phyloP scores from a whole-genome alignment of 352 stramenopile genomes.

The Globisporangium iwayamae region DNA sequence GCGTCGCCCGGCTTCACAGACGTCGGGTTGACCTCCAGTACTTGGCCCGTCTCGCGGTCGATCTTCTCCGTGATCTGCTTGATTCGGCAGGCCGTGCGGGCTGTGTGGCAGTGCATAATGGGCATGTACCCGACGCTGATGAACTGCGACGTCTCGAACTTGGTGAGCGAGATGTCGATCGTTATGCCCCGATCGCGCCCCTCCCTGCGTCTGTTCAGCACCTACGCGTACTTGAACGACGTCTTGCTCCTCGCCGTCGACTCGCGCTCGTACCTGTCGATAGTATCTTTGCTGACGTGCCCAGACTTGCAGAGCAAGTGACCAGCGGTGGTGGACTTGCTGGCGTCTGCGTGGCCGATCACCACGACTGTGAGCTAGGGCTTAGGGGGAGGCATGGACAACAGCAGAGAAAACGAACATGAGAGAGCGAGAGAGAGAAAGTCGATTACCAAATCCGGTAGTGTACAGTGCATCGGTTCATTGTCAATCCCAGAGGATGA shows the following conservation, averaged over 20 bases:
- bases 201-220: slow-evolving; percentile 98
- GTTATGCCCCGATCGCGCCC: slow-evolving; percentile 91
- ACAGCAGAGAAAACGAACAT: background rate
- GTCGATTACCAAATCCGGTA: too few relatives aligned
- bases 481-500: too few relatives aligned
- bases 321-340: slow-evolving; percentile 98
- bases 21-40: slow-evolving; percentile 92
- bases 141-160: slow-evolving; percentile 96
- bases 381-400: slow-evolving; percentile 47
- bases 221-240: slow-evolving; percentile 99
- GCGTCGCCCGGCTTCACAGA: slow-evolving; percentile 68
- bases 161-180: slow-evolving; percentile 97
- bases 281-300: too few relatives aligned
- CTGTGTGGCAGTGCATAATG: slow-evolving; percentile 97
- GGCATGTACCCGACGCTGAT: slow-evolving; percentile 93
- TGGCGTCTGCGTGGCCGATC: slow-evolving; percentile 96
- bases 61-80: slow-evolving; percentile 95
- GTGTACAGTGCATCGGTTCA: too few relatives aligned
- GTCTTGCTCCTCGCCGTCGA: slow-evolving; percentile 65
- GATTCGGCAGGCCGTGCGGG: slow-evolving; percentile 96
- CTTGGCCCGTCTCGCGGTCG: slow-evolving; percentile 94
- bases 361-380: slow-evolving; percentile 92
- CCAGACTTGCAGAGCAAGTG: slow-evolving; percentile 95
- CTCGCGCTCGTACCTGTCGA: too few relatives aligned
- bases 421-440: too few relatives aligned